Base-by-base conservation (phyloP, 441 rosid genomes). In the Capsella rubella region DNA sequence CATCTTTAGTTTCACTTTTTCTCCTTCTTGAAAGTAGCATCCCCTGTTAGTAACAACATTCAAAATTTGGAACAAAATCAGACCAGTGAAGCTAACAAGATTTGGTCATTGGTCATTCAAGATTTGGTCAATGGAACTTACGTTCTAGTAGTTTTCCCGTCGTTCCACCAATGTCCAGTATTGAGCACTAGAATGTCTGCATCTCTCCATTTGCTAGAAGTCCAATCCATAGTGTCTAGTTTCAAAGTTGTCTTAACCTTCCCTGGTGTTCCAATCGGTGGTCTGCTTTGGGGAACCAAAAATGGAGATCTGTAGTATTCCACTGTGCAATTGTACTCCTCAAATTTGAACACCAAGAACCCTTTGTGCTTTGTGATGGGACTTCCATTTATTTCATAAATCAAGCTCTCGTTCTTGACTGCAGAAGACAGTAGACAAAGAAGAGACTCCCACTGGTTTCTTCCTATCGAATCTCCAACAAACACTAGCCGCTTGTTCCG, bases 101-200 rank as follows among this genome's bases (percentile, higher is more conserved):
- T 21, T 21, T 21, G 25, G 25, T 21, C 25, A 21, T 21, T 21
- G 25, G 25, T 21, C 63, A 63, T 18, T 32, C 76, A 65, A 50
- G 27, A 71, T 60, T 29, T 8, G 14, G 60, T 64, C 8, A 58
- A 0, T 9, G 0, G 18, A 28, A 16, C 69, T 81, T 80, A 95
- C 99, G 40, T 71, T 68, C 85, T 84, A 29, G 86, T 76, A 18
- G 99, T 95, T 85, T 95, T 95, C 84, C 91, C 99, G 31, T 87
- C 76, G 60, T 95, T 93, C 98, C 97, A 95, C 99, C 99, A 95
- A 67, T 95, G 99, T 46, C 99, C 99, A 0, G 91, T 84, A 72
- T 95, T 95, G 74, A 95, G 81, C 43, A 95, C 86, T 80, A 95
- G 67, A 34, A 92, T 35, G 75, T 92, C 97, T 5, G 98, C 88